A percentile compares a stretch with the other conserved stretches of the same genome.
Conservation (phyloP, 768 basidiomycete species). For the Obba rivulosa region DNA sequence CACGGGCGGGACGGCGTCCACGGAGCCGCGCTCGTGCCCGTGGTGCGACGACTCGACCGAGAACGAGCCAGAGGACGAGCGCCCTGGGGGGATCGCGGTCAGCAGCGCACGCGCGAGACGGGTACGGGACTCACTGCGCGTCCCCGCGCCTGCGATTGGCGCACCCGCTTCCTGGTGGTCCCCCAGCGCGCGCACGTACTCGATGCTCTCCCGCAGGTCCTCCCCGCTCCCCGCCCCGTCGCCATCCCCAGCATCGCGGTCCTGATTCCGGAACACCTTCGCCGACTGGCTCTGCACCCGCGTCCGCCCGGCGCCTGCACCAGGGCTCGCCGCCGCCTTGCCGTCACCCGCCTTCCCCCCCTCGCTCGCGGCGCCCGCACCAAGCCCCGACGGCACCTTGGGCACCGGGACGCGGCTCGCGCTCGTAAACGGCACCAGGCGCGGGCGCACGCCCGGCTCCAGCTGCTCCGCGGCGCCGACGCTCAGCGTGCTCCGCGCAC, state of each 20-base stretch:
- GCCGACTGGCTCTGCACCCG: conserved; percentile 61
- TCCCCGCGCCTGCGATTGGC: background rate
- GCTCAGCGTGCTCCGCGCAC: conserved; percentile 34
- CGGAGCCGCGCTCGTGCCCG: conserved; percentile 29
- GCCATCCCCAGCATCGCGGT: conserved; percentile 25
- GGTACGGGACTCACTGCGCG: conserved; percentile 17
- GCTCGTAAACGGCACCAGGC: conserved; percentile 68
- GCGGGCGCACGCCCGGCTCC: conserved; percentile 37
- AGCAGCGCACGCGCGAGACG: background rate
- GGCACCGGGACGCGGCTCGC: conserved; percentile 63
- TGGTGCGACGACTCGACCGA: conserved; percentile 56
- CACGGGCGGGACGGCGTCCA: conserved; percentile 22
- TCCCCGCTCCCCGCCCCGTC: conserved; percentile 41
- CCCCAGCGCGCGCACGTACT: conserved; percentile 66
- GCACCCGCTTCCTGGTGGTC: conserved; percentile 36
- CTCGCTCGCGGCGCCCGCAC: background rate
- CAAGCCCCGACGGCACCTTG: conserved; percentile 31
- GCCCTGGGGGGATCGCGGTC: conserved; percentile 7
- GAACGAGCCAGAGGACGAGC: conserved; percentile 42
- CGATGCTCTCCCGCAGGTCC: conserved; percentile 63
- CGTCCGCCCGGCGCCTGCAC: conserved; percentile 23
- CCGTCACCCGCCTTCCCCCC: conserved; percentile 1
- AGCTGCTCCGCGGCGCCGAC: conserved; percentile 15
- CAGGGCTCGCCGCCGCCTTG: conserved; percentile 18
- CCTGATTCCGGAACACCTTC: conserved; percentile 39